Conservation (phyloP, 1,284 basidiomycete genomes). For the Phlebopus sp. region DNA sequence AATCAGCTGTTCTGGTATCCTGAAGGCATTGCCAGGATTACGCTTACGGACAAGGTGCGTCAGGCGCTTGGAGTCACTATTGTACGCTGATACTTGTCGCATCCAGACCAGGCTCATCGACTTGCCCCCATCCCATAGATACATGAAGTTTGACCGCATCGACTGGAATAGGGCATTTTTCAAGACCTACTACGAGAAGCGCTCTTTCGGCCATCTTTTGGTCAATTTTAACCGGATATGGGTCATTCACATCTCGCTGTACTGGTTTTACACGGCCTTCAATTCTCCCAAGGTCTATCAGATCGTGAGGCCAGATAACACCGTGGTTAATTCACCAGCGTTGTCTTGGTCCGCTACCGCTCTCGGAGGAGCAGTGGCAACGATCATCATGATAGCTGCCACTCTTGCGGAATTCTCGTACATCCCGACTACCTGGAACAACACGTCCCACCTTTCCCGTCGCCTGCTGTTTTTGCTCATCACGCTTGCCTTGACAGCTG, state of each 20-base stretch:
- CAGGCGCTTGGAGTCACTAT: neutral
- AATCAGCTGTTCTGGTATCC: conserved; percentile 99
- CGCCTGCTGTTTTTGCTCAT: conserved; percentile 83
- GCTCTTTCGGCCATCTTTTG: conserved; percentile 89
- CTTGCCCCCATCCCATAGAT: conserved; percentile 83
- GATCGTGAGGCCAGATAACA: conserved; percentile 24
- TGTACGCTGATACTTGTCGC: conserved; percentile 4
- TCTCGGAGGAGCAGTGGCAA: conserved; percentile 87
- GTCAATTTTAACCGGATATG: conserved; percentile 99
- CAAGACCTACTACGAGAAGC: conserved; percentile 97
- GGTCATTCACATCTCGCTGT: conserved; percentile 91
- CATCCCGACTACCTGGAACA: conserved; percentile 97
- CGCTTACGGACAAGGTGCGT: conserved; percentile 80
- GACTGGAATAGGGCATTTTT: conserved; percentile 95
- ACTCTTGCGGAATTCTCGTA: conserved; percentile 93
- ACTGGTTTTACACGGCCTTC: conserved; percentile 93
- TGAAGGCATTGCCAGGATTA: conserved; percentile 93
- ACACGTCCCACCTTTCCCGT: conserved; percentile 88
- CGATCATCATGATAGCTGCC: conserved; percentile 90
- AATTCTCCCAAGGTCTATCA: conserved; percentile 87
- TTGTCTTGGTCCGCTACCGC: conserved; percentile 88
- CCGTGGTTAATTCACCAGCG: conserved; percentile 55
- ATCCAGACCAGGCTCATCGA: conserved; percentile 85
- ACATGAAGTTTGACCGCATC: conserved; percentile 92
- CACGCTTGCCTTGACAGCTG: conserved; percentile 81